These are phyloP conservation scores for Pulveroboletus sp. DNA, from an alignment of 768 basidiomycete genomes.

Conservation along the genomic window DNA sequence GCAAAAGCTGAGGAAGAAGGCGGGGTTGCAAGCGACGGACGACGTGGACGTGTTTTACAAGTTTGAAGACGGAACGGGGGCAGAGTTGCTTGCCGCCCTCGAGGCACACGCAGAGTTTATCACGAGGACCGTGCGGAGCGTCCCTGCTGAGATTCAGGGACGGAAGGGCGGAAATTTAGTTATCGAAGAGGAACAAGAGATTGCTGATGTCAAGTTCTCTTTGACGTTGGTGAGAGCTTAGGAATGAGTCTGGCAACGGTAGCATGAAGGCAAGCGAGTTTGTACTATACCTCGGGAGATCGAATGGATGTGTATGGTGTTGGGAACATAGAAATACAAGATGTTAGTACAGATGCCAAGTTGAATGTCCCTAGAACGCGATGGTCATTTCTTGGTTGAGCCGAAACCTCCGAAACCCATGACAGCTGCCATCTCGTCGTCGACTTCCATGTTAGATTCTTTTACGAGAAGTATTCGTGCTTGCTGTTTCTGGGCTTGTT, in stretches of 20 bases:
- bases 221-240: constrained; percentile 55
- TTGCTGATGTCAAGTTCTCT: constrained; percentile 73
- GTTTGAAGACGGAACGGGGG: constrained; percentile 66
- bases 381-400: constrained; percentile 69
- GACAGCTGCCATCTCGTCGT: constrained; percentile 67
- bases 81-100: constrained; percentile 63
- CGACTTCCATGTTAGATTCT: constrained; percentile 43
- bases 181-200: constrained; percentile 84
- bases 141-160: constrained; percentile 58
- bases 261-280: neutral
- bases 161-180: constrained; percentile 50
- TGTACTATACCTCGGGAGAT: constrained; percentile 23
- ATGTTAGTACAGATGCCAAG: constrained; percentile 11
- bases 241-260: neutral
- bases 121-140: constrained; percentile 66
- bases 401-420: constrained; percentile 96
- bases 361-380: neutral
- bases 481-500: constrained; percentile 74
- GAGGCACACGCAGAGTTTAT: constrained; percentile 65
- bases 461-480: constrained; percentile 62
- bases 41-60: constrained; percentile 85
- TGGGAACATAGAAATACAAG: constrained; percentile 12
- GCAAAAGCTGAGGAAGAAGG: constrained; percentile 94
- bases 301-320: constrained; percentile 1
- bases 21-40: constrained; percentile 91